A percentile compares a stretch with the other conserved stretches of the same genome.
Conservation (phyloP, 495 filamentous ascomycete genomes). For the Lineolata rhizophorae region DNA sequence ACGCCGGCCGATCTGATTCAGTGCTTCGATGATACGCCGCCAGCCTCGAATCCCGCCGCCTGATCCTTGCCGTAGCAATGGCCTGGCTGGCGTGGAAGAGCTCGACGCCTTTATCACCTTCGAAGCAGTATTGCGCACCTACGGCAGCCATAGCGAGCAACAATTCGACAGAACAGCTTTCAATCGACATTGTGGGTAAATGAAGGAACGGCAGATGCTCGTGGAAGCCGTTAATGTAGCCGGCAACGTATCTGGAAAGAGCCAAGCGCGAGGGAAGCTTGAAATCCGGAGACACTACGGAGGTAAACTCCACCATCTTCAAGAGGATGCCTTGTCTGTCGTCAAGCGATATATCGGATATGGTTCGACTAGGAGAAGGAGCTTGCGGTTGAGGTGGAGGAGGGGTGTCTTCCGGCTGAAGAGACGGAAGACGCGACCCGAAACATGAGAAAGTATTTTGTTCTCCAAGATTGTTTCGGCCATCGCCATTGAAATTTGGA, state of each 20-base stretch:
- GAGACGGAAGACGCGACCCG: conserved; percentile 43
- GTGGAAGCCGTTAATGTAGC: conserved; percentile 45
- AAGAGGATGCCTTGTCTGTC: conserved; percentile 43
- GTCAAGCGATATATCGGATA: conserved; percentile 42
- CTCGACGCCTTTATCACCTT: conserved; percentile 35
- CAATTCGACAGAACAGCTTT: conserved; percentile 32
- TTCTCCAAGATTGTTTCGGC: conserved; percentile 16
- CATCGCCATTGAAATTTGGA: conserved; percentile 22
- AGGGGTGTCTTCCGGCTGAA: conserved; percentile 32
- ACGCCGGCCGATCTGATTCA: conserved; percentile 25
- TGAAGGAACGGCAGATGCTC: conserved; percentile 49
- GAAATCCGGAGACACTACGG: conserved; percentile 46
- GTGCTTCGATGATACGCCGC: no score
- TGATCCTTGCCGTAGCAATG: conserved; percentile 29
- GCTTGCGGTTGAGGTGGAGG: conserved; percentile 18
- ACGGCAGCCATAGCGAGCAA: conserved; percentile 41
- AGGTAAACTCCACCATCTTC: conserved; percentile 42
- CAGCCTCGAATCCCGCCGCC: conserved; percentile 19
- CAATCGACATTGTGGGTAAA: conserved; percentile 34
- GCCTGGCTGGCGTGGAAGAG: conserved; percentile 45
- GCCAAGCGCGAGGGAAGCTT: conserved; percentile 41
- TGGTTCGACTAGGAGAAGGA: conserved; percentile 27
- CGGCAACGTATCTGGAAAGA: conserved; percentile 40
- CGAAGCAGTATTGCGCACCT: conserved; percentile 38
- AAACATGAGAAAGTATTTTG: conserved; percentile 31